Evolutionary conservation across 805 yeast genomes (phyloP), one percentile per base, ranked within the genome.

Genomic region (Candida maris): DNA sequence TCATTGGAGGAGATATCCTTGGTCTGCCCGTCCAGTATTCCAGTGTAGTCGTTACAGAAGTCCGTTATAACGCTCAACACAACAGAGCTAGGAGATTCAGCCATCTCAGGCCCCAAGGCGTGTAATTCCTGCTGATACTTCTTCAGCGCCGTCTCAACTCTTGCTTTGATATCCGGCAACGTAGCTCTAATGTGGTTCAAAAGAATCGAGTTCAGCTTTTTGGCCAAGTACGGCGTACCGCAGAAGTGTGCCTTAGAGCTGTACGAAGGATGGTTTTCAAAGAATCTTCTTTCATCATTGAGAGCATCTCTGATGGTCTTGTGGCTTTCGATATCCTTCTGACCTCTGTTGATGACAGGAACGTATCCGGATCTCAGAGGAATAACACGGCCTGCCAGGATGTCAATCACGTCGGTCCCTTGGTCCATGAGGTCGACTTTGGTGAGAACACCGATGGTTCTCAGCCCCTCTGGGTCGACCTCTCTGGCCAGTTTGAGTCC

Each of bases 191-290:
- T 93, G 65, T 93, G 98, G 57, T 81, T 87, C 65, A 87, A 72
- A 52, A 93, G 73, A 50, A 93, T 86, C 28, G 83, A 79, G 64
- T 86, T 93, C 56, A 93, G 75, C 64, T 88, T 86, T 59, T 87
- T 85, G 35, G 97, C 96, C 57, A 93, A 71, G 62, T 83, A 93
- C 27, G 97, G 97, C n/a, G 98, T 93, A 62, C 98, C 98, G 65
- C 98, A 93, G 67, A 80, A 91, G 56, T 86, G 94, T 6, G 97
- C 91, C 60, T 91, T 93, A 21, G 93, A 82, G 51, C 87, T 76
- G 65, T 93, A 93, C 16, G 95, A 79, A 6, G 96, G 81, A 62
- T 93, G 98, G 49, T 74, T 72, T 62, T 86, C 96, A 55, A 93
- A 93, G 54, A 79, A 93, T 21, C 69, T 62, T 40, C 72, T 73